A percentile compares a stretch with the other conserved stretches of the same genome.
phyloP scores from a whole-genome alignment of 805 yeast genomes.

The Suhomyces tanzawaensis region DNA sequence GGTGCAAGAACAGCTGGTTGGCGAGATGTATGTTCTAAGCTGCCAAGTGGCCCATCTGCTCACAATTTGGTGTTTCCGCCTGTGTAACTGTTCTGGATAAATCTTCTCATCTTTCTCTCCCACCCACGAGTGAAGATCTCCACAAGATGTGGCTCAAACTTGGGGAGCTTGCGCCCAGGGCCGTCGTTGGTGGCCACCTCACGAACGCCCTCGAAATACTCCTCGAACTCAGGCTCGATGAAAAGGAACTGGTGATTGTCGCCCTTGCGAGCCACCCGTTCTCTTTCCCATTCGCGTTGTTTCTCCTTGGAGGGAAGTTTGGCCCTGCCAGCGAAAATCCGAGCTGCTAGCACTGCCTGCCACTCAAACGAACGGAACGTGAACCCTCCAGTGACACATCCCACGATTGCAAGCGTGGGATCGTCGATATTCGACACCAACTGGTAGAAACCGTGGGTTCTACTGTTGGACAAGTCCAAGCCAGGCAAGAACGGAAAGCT shows the following conservation, averaged over 20 bases:
- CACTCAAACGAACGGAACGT: conserved; percentile 41
- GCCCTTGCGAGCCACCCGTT: conserved; percentile 26
- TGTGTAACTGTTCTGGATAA: conserved; percentile 13
- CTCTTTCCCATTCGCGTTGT: conserved; percentile 29
- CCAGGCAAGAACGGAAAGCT: conserved; percentile 21
- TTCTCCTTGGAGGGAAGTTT: conserved; percentile 26
- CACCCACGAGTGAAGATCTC: conserved; percentile 19
- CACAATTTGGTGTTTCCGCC: conserved; percentile 6
- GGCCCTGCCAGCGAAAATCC: conserved; percentile 30
- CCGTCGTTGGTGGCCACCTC: conserved; percentile 21
- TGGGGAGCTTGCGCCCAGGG: conserved; percentile 22
- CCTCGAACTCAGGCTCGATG: conserved; percentile 19
- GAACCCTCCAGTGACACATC: conserved; percentile 37
- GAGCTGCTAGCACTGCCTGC: conserved; percentile 36
- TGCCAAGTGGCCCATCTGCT: no score
- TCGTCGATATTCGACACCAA: conserved; percentile 33
- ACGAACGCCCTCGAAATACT: conserved; percentile 20
- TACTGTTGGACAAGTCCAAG: conserved; percentile 24
- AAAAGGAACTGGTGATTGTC: conserved; percentile 26
- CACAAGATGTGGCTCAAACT: conserved; percentile 19
- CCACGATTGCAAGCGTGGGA: conserved; percentile 33
- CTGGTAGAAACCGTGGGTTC: conserved; percentile 28
- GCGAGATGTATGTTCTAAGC: no score
- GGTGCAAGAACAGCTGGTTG: no score
- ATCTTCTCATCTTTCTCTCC: conserved; percentile 16